A percentile compares a stretch with the other conserved stretches of the same genome.
phyloP scores from a whole-genome alignment of 169 alveolate genomes.

The Fabrea salina region DNA sequence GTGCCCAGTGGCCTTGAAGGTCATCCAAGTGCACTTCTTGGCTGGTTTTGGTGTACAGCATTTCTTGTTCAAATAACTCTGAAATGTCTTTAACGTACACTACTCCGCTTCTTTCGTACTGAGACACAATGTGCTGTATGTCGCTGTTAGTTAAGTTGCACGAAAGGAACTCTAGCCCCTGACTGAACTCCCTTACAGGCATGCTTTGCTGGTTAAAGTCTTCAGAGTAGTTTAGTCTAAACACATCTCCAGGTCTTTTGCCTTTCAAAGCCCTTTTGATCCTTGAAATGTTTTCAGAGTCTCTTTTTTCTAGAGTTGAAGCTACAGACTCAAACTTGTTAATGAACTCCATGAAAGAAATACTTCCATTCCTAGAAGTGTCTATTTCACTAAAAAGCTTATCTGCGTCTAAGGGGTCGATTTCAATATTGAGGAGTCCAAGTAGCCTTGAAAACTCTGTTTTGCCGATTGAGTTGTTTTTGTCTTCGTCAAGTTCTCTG shows the following conservation, averaged over 20 bases:
- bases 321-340: not conserved
- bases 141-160: not conserved
- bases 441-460: not conserved
- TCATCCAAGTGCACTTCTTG: not conserved
- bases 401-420: not conserved
- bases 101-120: not conserved
- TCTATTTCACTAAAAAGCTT: not conserved
- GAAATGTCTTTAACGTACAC: not conserved
- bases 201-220: not conserved
- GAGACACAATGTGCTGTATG: not conserved
- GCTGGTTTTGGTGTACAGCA: not conserved
- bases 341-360: conserved; percentile 15
- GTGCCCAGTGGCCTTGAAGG: conserved; percentile 12
- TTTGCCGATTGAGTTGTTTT: not conserved
- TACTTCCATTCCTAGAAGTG: not conserved
- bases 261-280: not conserved
- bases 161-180: not conserved
- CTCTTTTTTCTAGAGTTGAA: conserved; percentile 3
- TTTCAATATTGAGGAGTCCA: not conserved
- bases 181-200: not conserved
- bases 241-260: conserved; percentile 1
- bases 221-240: not conserved
- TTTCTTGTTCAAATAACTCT: not conserved
- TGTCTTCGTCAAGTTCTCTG: conserved; percentile 5
- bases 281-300: not conserved